Evolutionary conservation across 2,329 filamentous ascomycete species (phyloP).

Genomic region (Didymella arachidicola): DNA sequence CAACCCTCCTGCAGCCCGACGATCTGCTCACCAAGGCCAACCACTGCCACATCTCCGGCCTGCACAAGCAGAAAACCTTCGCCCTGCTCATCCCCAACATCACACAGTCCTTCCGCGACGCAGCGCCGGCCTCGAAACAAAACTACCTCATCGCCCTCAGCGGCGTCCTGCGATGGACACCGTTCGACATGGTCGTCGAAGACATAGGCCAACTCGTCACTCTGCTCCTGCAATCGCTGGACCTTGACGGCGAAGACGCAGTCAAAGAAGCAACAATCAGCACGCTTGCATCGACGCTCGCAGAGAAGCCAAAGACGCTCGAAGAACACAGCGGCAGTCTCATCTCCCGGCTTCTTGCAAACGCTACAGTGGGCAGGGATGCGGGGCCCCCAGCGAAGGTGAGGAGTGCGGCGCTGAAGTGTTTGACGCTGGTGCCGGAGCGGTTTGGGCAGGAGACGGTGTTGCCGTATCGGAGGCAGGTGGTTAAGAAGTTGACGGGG

Average conservation of each 20-base stretch:
- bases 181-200: slow-evolving; percentile 66
- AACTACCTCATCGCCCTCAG: slow-evolving; percentile 70
- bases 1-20: slow-evolving; percentile 66
- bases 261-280: slow-evolving; percentile 68
- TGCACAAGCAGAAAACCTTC: slow-evolving; percentile 71
- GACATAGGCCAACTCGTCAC: slow-evolving; percentile 66
- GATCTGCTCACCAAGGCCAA: slow-evolving; percentile 68
- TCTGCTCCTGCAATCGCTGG: slow-evolving; percentile 69
- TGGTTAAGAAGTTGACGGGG: slow-evolving; percentile 62
- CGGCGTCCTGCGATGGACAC: slow-evolving; percentile 66
- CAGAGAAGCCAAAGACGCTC: slow-evolving; percentile 62
- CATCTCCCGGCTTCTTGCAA: slow-evolving; percentile 64
- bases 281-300: slow-evolving; percentile 65
- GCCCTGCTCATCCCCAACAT: slow-evolving; percentile 65
- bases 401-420: slow-evolving; percentile 57
- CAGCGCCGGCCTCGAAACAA: slow-evolving; percentile 58
- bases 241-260: slow-evolving; percentile 59
- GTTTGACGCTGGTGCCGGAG: slow-evolving; percentile 58
- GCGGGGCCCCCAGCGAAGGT: slow-evolving; percentile 50
- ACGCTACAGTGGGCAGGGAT: slow-evolving; percentile 35
- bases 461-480: slow-evolving; percentile 64
- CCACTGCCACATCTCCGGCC: slow-evolving; percentile 66
- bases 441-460: slow-evolving; percentile 60
- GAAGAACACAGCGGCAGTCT: slow-evolving; percentile 66
- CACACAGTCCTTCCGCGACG: slow-evolving; percentile 59